Percentiles rank a stretch among this genome's conserved stretches.
phyloP scores from a whole-genome alignment of 306 rosid genomes.

The Lathyrus tuberosus region DNA sequence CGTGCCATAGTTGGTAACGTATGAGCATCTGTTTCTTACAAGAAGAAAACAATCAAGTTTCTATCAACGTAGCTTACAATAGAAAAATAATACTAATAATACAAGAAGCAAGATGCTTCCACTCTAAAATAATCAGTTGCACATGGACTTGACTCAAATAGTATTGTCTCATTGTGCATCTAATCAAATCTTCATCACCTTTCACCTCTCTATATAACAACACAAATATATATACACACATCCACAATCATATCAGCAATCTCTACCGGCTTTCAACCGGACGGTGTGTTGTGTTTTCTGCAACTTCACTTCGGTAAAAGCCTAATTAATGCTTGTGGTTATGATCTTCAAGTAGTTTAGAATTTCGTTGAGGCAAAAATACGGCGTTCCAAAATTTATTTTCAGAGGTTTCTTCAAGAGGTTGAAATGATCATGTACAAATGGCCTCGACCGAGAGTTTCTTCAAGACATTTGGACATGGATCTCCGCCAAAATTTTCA shows the following conservation, averaged over 20 bases:
- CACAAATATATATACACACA: conserved; percentile 50
- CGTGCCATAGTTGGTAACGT: neutral
- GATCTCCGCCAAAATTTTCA: conserved; percentile 92
- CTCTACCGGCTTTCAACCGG: conserved; percentile 55
- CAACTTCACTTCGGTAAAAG: conserved; percentile 85
- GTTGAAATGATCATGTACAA: conserved; percentile 68
- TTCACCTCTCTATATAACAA: conserved; percentile 36
- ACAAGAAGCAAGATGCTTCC: conserved; percentile 68
- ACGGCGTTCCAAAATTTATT: conserved; percentile 3
- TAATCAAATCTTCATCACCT: conserved; percentile 40
- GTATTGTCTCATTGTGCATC: conserved; percentile 64
- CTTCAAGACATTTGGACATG: conserved; percentile 93
- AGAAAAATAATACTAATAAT: conserved; percentile 38
- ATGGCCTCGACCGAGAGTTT: conserved; percentile 90
- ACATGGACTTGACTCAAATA: conserved; percentile 70
- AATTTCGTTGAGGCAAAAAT: conserved; percentile 41
- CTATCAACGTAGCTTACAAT: too few relatives aligned
- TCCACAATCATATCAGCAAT: conserved; percentile 55
- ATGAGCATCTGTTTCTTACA: neutral
- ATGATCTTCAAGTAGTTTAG: conserved; percentile 43
- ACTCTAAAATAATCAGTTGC: conserved; percentile 45
- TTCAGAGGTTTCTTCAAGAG: conserved; percentile 16
- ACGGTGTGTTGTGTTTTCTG: conserved; percentile 80
- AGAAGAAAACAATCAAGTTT: too few relatives aligned
- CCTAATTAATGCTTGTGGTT: conserved; percentile 57